These are phyloP conservation scores for Aspergillus conjunctus DNA, from an alignment of 495 filamentous ascomycete species.

Conservation along the genomic window DNA sequence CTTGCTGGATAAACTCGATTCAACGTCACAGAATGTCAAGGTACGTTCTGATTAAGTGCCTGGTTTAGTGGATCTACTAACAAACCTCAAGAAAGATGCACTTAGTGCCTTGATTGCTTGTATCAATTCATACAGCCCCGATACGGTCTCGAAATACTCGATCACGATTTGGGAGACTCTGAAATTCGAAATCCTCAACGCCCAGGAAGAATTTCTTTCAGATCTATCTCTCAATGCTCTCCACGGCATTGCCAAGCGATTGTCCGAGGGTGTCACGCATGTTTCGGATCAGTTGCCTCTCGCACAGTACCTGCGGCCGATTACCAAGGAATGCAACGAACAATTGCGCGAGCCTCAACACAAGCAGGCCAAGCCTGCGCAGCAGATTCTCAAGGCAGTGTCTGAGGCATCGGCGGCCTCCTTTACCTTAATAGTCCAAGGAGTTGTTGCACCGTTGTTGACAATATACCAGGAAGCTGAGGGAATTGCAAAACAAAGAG, in stretches of 20 bases:
- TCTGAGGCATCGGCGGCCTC: conserved; percentile 58
- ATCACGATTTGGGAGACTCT: conserved; percentile 72
- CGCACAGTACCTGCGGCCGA: conserved; percentile 62
- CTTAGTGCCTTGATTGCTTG: conserved; percentile 67
- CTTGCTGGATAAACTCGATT: conserved; percentile 75
- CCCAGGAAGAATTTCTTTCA: conserved; percentile 70
- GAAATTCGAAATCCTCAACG: conserved; percentile 76
- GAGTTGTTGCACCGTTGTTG: conserved; percentile 60
- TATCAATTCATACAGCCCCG: conserved; percentile 59
- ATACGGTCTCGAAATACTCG: conserved; percentile 67
- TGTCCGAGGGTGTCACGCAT: conserved; percentile 55
- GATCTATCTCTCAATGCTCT: conserved; percentile 60
- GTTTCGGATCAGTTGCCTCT: conserved; percentile 55
- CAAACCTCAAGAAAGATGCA: conserved; percentile 60
- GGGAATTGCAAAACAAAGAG: conserved; percentile 66
- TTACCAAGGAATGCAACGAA: conserved; percentile 71
- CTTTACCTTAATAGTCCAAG: conserved; percentile 56
- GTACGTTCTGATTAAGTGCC: conserved; percentile 33
- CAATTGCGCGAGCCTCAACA: conserved; percentile 75
- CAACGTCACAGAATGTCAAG: conserved; percentile 73
- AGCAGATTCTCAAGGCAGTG: conserved; percentile 61
- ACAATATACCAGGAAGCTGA: conserved; percentile 66
- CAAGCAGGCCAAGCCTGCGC: conserved; percentile 71
- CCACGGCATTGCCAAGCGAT: conserved; percentile 56
- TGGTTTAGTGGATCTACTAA: conserved; percentile 30